A percentile compares a stretch with the other conserved stretches of the same genome.
phyloP scores from a whole-genome alignment of 108 stramenopile genomes.

The Cyclotella sp. region DNA sequence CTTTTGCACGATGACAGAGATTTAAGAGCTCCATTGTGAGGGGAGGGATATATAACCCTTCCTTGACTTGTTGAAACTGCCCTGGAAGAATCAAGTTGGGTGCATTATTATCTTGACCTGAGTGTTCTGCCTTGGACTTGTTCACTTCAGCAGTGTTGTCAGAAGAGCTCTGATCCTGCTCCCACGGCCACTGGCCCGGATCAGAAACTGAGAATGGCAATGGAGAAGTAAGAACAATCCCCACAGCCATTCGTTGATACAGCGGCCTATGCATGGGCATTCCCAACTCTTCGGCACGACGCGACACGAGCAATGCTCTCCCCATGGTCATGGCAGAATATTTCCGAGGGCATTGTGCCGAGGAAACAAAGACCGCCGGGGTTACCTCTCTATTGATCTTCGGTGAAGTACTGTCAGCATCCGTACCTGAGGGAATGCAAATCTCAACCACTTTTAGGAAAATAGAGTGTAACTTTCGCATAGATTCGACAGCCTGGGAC shows the following conservation, averaged over 20 bases:
- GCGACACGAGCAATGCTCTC: conserved; percentile 42
- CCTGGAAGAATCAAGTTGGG: conserved; percentile 16
- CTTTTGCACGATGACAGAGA: conserved; percentile 21
- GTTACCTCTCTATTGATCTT: too few species aligned
- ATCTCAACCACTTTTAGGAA: conserved; percentile 30
- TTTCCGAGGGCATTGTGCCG: not conserved
- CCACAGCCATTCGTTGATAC: conserved; percentile 48
- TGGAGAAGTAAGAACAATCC: conserved; percentile 39
- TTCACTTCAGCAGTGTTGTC: not conserved
- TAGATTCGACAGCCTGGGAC: conserved; percentile 13
- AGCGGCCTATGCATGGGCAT: conserved; percentile 45
- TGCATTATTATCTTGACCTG: not conserved
- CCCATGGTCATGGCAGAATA: conserved; percentile 37
- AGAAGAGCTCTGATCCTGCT: not conserved
- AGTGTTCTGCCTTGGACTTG: not conserved
- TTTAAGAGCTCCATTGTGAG: conserved; percentile 34
- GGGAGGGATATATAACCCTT: conserved; percentile 10
- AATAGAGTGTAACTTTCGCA: conserved; percentile 31
- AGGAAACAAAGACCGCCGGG: not conserved
- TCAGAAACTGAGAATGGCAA: not conserved
- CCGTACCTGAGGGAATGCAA: conserved; percentile 30
- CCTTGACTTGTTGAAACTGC: conserved; percentile 18
- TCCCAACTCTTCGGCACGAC: conserved; percentile 51
- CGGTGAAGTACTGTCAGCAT: not conserved
- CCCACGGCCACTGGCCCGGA: conserved; percentile 2